Percentiles rank a stretch among this genome's conserved stretches.
Evolutionary conservation across 768 basidiomycete genomes (phyloP).

Genomic region (Pisolithus tinctorius): DNA sequence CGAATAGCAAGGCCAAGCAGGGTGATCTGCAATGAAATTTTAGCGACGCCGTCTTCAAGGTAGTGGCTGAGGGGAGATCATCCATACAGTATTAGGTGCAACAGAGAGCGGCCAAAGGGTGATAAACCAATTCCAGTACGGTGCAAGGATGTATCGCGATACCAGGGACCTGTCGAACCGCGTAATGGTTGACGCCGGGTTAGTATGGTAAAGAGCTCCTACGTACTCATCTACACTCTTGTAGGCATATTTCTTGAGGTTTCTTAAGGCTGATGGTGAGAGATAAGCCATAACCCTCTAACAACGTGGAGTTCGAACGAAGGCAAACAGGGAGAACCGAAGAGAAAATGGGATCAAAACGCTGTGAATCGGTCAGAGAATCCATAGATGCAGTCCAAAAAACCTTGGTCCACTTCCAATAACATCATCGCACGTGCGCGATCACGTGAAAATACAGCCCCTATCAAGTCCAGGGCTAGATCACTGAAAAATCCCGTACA

Average conservation of each 20-base stretch:
- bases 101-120: slow-evolving; percentile 79
- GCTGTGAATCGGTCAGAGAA: background rate
- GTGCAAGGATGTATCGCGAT: slow-evolving; percentile 70
- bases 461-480: background rate
- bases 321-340: background rate
- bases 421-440: slow-evolving; percentile 9
- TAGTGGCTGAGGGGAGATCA: background rate
- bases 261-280: slow-evolving; percentile 58
- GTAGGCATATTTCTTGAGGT: slow-evolving; percentile 73
- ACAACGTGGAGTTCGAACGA: background rate
- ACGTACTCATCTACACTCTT: slow-evolving; percentile 76
- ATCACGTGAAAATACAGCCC: background rate
- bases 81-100: slow-evolving; percentile 82
- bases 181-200: slow-evolving; percentile 2
- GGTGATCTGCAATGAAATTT: slow-evolving; percentile 63
- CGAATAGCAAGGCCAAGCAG: slow-evolving; percentile 75
- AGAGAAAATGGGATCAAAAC: background rate
- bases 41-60: background rate
- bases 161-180: slow-evolving; percentile 53
- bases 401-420: background rate
- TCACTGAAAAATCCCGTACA: background rate
- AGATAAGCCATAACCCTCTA: slow-evolving; percentile 53
- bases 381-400: background rate
- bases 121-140: slow-evolving; percentile 91
- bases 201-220: background rate